phyloP scores from a whole-genome alignment of 768 basidiomycete genomes.

The Hypholoma fasciculare region DNA sequence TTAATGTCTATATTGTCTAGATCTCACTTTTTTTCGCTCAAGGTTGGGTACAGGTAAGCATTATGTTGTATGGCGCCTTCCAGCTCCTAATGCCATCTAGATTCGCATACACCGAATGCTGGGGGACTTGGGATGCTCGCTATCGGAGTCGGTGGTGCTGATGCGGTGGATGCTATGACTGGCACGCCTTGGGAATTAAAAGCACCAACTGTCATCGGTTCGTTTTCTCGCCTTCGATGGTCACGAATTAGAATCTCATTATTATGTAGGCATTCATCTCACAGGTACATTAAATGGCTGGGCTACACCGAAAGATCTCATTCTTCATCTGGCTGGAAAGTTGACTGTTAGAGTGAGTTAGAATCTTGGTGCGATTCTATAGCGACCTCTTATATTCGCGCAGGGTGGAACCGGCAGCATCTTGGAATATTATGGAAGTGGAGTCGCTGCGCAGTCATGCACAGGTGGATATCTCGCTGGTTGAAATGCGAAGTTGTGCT shows the following conservation, averaged over 20 bases:
- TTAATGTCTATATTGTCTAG: background rate
- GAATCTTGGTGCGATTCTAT: background rate
- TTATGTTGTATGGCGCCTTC: background rate
- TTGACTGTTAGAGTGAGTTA: conserved; percentile 83
- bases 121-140: conserved; percentile 96
- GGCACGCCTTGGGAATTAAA: conserved; percentile 98
- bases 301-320: conserved; percentile 95
- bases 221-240: conserved; percentile 17
- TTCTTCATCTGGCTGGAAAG: conserved; percentile 91
- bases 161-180: conserved; percentile 97
- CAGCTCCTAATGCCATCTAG: conserved; percentile 34
- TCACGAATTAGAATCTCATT: background rate
- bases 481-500: background rate
- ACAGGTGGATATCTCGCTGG: conserved; percentile 56
- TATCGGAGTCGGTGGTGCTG: conserved; percentile 98
- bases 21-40: conserved; percentile 8
- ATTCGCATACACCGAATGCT: conserved; percentile 98
- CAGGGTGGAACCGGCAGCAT: conserved; percentile 96
- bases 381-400: conserved; percentile 1
- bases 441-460: conserved; percentile 86
- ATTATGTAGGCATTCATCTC: conserved; percentile 71
- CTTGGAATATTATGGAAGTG: conserved; percentile 95
- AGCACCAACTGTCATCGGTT: conserved; percentile 82
- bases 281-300: conserved; percentile 87
- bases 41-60: conserved; percentile 80